Percentiles rank a stretch among this genome's conserved stretches.
Conservation (phyloP, 2,329 filamentous ascomycete species). For the Penicillium sp. region DNA sequence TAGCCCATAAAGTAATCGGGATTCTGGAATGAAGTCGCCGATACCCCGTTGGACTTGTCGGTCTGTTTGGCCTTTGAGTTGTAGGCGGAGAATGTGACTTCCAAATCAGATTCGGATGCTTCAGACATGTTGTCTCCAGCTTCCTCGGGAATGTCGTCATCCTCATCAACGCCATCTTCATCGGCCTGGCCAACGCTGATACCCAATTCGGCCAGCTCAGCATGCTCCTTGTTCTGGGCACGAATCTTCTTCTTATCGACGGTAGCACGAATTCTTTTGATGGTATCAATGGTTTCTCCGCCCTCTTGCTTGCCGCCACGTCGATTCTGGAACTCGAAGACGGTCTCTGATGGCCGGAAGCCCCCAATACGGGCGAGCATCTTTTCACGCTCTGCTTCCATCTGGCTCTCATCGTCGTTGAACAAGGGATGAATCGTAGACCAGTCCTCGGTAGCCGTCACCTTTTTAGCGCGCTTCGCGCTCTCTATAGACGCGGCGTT, state of each 20-base stretch:
- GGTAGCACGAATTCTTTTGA: constrained; percentile 45
- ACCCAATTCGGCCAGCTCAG: constrained; percentile 28
- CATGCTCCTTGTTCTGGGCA: constrained; percentile 31
- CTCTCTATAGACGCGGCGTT: constrained; percentile 90
- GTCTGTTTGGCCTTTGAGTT: constrained; percentile 47
- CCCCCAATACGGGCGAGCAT: constrained; percentile 89
- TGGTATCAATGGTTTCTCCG: constrained; percentile 63
- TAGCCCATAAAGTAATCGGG: constrained; percentile 96
- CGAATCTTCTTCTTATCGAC: constrained; percentile 47
- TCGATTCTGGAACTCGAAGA: constrained; percentile 90
- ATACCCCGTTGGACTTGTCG: constrained; percentile 54
- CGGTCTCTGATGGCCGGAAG: constrained; percentile 87
- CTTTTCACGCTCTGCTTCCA: constrained; percentile 72
- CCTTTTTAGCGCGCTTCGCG: constrained; percentile 79
- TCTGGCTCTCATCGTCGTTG: constrained; percentile 61
- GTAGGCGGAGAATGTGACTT: constrained; percentile 69
- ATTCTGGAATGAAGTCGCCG: constrained; percentile 68
- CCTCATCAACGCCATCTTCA: constrained; percentile 33
- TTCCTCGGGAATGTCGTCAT: constrained; percentile 37
- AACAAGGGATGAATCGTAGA: constrained; percentile 79
- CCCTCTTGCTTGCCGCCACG: constrained; percentile 65
- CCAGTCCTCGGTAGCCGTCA: constrained; percentile 71
- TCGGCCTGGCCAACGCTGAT: constrained; percentile 36
- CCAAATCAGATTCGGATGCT: constrained; percentile 64
- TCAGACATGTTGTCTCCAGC: constrained; percentile 56